phyloP scores from a whole-genome alignment of 2,329 filamentous ascomycete genomes.

The Grosmannia serpens region DNA sequence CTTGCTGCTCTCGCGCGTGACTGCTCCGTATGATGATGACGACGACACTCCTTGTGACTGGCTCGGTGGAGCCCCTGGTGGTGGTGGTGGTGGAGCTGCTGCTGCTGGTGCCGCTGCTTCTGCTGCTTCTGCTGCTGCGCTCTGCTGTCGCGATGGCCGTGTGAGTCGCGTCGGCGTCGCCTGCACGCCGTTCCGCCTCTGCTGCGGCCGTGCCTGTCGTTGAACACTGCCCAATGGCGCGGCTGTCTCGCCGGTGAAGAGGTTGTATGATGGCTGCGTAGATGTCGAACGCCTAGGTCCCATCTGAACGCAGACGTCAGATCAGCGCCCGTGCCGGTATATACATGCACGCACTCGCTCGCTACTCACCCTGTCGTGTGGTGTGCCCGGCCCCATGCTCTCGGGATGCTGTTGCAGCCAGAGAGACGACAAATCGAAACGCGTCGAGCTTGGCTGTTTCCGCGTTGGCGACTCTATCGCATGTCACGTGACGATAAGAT shows the following conservation, averaged over 20 bases:
- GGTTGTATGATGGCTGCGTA: conserved; percentile 25
- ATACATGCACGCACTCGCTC: background rate
- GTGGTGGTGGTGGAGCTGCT: no score
- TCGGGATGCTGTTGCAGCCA: background rate
- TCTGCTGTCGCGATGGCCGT: background rate
- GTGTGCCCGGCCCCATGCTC: conserved; percentile 13
- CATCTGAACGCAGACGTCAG: conserved; percentile 12
- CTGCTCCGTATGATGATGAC: conserved; percentile 24
- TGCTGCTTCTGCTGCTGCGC: background rate
- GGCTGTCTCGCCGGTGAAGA: conserved; percentile 22
- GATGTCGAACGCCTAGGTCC: conserved; percentile 17
- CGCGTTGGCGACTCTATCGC: background rate
- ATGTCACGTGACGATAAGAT: background rate
- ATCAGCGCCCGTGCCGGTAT: no score
- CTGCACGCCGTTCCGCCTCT: background rate
- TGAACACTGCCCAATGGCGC: no score
- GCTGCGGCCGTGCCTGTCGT: no score
- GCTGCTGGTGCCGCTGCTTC: background rate
- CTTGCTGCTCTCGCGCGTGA: conserved; percentile 47
- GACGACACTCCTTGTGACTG: no score
- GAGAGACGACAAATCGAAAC: background rate
- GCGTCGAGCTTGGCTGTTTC: background rate
- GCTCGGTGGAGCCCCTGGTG: no score
- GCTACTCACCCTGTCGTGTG: conserved; percentile 12
- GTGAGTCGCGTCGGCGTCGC: background rate